Percentiles rank a stretch among this genome's conserved stretches.
phyloP scores from a whole-genome alignment of 176 grass and related monocot genomes.

The Chrysopogon serrulatus region DNA sequence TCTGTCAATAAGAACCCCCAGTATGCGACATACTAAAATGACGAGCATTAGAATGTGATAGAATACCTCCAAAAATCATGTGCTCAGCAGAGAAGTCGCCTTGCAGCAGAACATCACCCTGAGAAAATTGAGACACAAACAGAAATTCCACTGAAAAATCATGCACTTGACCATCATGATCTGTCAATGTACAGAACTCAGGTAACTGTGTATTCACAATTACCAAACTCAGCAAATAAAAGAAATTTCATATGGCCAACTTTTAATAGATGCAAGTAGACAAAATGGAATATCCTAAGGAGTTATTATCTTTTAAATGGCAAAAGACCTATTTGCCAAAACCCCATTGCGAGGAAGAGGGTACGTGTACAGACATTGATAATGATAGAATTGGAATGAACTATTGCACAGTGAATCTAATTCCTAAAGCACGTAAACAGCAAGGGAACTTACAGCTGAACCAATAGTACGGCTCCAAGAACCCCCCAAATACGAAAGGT shows the following conservation, averaged over 20 bases:
- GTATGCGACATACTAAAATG: not conserved
- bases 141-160: slow-evolving; percentile 16
- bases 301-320: not conserved
- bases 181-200: not conserved
- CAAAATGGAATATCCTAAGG: not conserved
- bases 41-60: not conserved
- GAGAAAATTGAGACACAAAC: slow-evolving; percentile 21
- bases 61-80: slow-evolving; percentile 99
- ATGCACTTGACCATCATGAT: not conserved
- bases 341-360: not conserved
- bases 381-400: not conserved
- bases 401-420: not conserved
- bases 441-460: slow-evolving; percentile 60
- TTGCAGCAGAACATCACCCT: slow-evolving; percentile 99
- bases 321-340: not conserved
- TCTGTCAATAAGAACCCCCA: not conserved
- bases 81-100: slow-evolving; percentile 95
- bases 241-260: not conserved
- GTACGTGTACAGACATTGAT: not conserved
- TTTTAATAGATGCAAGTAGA: not conserved
- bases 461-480: slow-evolving; percentile 94
- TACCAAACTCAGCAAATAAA: not conserved
- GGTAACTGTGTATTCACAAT: not conserved
- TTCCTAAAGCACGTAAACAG: slow-evolving; percentile 14
- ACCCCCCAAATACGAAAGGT: slow-evolving; percentile 82